Percentiles rank a stretch among this genome's conserved stretches.
These are phyloP conservation scores for Tolypocladium tundrense DNA, from an alignment of 2,329 filamentous ascomycete species.

Conservation along the genomic window DNA sequence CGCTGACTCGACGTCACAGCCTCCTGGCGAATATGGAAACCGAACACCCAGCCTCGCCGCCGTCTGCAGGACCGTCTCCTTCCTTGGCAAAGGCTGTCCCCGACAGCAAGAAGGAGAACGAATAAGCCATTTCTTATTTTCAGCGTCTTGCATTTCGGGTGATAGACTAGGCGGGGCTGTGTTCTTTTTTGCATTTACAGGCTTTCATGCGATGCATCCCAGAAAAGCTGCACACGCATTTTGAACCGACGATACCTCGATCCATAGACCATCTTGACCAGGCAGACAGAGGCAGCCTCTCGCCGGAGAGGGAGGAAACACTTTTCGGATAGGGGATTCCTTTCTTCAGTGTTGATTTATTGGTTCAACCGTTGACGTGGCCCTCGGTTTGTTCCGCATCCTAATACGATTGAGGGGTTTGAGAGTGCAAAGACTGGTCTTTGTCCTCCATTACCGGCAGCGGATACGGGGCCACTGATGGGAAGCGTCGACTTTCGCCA, in stretches of 20 bases:
- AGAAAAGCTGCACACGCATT: slow-evolving; percentile 36
- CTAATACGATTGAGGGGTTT: background rate
- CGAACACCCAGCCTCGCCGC: slow-evolving; percentile 58
- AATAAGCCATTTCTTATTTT: slow-evolving; percentile 22
- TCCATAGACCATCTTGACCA: slow-evolving; percentile 31
- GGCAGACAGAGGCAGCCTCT: slow-evolving; percentile 18
- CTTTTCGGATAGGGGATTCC: slow-evolving; percentile 2
- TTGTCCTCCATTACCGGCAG: background rate
- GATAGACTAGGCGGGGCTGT: slow-evolving; percentile 40
- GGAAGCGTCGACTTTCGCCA: background rate
- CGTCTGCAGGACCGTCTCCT: slow-evolving; percentile 57
- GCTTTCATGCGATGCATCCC: slow-evolving; percentile 34
- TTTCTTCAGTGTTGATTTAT: slow-evolving; percentile 8
- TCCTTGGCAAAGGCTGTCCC: slow-evolving; percentile 52
- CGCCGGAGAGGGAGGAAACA: slow-evolving; percentile 17
- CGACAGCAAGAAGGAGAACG: slow-evolving; percentile 45
- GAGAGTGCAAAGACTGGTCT: background rate
- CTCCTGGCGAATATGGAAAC: slow-evolving; percentile 51
- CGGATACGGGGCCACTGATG: background rate
- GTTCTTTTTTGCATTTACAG: slow-evolving; percentile 37
- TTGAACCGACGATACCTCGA: slow-evolving; percentile 39
- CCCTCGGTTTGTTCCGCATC: slow-evolving; percentile 1
- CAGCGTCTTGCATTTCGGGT: slow-evolving; percentile 36
- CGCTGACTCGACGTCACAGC: slow-evolving; percentile 21
- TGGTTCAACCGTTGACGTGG: slow-evolving; percentile 1